Evolutionary conservation across 2,329 filamentous ascomycete genomes (phyloP).

Genomic region (Apiospora phragmitis): DNA sequence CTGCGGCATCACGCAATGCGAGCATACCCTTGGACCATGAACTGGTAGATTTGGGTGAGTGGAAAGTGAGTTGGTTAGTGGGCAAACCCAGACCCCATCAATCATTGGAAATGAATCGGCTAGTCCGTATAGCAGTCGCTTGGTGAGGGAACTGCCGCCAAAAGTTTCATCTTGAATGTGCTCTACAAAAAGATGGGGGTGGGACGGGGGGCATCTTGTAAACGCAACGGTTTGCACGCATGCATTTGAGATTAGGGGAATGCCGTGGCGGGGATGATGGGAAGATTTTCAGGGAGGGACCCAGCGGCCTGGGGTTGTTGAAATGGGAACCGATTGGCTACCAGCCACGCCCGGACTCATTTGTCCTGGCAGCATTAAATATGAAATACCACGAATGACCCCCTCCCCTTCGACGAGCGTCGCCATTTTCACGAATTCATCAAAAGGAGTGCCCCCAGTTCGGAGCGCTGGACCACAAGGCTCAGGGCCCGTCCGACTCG

Average conservation of each 20-base stretch:
- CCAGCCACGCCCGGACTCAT: neutral
- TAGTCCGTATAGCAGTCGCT: neutral
- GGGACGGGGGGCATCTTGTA: neutral
- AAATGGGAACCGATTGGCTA: neutral
- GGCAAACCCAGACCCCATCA: neutral
- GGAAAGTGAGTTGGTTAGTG: neutral
- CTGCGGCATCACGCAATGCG: neutral
- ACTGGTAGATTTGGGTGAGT: neutral
- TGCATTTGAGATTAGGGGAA: neutral
- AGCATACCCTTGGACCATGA: neutral
- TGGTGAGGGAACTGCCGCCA: neutral
- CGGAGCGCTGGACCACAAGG: neutral
- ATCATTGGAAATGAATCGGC: neutral
- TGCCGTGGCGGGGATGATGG: neutral
- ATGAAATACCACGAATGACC: neutral
- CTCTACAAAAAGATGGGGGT: neutral
- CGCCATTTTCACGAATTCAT: neutral
- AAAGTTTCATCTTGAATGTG: neutral
- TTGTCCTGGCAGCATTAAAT: neutral
- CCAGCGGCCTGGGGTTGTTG: neutral
- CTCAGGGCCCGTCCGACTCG: neutral
- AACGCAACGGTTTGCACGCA: neutral
- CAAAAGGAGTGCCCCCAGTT: neutral
- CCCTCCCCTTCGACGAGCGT: neutral
- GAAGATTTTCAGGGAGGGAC: neutral